phyloP scores from a whole-genome alignment of 2,329 filamentous ascomycete species.

The Cytospora piceicola region DNA sequence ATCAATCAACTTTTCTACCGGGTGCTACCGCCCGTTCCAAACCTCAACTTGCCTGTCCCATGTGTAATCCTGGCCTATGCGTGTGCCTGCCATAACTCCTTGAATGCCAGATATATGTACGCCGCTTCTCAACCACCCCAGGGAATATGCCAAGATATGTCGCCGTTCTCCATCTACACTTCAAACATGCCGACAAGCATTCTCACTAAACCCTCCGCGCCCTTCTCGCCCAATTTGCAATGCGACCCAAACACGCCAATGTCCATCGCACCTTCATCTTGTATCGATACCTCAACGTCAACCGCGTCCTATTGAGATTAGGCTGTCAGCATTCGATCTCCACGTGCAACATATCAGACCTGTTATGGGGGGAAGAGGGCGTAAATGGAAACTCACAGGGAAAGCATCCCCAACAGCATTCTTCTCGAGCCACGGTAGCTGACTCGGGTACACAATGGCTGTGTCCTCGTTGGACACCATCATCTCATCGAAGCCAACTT shows the following conservation, averaged over 20 bases:
- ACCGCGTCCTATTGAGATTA: constrained; percentile 40
- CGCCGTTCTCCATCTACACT: neutral
- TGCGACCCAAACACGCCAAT: constrained; percentile 46
- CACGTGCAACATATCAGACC: too few relatives aligned
- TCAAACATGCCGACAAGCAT: constrained; percentile 17
- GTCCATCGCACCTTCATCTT: constrained; percentile 37
- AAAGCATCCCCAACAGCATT: constrained; percentile 40
- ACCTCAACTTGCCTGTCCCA: too few relatives aligned
- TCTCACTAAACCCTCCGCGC: constrained; percentile 16
- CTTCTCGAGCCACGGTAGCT: constrained; percentile 30
- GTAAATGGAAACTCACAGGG: constrained; percentile 36
- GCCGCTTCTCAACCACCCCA: too few relatives aligned
- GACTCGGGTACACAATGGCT: neutral
- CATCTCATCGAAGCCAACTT: constrained; percentile 18
- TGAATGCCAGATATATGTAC: neutral
- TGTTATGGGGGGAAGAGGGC: too few relatives aligned
- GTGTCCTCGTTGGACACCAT: neutral
- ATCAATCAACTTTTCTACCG: neutral
- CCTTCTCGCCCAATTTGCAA: constrained; percentile 21
- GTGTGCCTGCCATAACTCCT: too few relatives aligned
- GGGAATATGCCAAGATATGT: neutral
- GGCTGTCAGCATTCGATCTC: neutral
- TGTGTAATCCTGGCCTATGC: too few relatives aligned
- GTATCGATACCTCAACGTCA: constrained; percentile 47
- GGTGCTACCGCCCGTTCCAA: too few relatives aligned